Evolutionary conservation across 192 early-diverging fungal genomes (phyloP).

Genomic region (Rhizoclosmatium globosum): DNA sequence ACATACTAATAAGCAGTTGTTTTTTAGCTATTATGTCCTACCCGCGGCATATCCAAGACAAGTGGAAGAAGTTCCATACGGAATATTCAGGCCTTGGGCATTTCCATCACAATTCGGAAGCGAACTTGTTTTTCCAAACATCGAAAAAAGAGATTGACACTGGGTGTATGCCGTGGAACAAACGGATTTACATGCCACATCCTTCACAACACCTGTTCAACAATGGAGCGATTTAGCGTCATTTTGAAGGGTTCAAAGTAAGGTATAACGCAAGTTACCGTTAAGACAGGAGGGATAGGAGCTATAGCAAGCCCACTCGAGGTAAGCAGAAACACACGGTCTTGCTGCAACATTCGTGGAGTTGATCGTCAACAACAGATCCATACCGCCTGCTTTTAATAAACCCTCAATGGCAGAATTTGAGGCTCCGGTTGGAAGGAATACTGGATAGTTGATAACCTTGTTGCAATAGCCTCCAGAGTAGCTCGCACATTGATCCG

Average conservation of each 20-base stretch:
- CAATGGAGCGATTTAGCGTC: neutral
- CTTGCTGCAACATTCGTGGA: neutral
- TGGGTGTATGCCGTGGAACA: neutral
- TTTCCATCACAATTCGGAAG: neutral
- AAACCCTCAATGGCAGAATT: neutral
- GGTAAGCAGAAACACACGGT: constrained; percentile 4
- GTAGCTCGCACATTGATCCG: neutral
- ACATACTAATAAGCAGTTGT: neutral
- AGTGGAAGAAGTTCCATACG: neutral
- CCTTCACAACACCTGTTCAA: neutral
- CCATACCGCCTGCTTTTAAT: constrained; percentile 15
- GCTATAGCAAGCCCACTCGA: neutral
- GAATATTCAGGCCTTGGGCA: neutral
- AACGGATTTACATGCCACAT: constrained; percentile 5
- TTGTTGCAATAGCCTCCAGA: constrained; percentile 8
- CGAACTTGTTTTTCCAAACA: constrained; percentile 3
- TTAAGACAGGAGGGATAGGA: neutral
- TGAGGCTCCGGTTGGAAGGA: neutral
- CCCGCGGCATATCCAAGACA: neutral
- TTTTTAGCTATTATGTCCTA: neutral
- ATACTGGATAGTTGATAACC: constrained; percentile 13
- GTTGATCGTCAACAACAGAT: constrained; percentile 2
- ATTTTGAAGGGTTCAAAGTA: neutral
- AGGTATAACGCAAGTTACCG: neutral
- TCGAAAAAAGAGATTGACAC: neutral